These are phyloP conservation scores for Torrubiella hemipterigena DNA, from an alignment of 2,329 filamentous ascomycete genomes.

Conservation along the genomic window DNA sequence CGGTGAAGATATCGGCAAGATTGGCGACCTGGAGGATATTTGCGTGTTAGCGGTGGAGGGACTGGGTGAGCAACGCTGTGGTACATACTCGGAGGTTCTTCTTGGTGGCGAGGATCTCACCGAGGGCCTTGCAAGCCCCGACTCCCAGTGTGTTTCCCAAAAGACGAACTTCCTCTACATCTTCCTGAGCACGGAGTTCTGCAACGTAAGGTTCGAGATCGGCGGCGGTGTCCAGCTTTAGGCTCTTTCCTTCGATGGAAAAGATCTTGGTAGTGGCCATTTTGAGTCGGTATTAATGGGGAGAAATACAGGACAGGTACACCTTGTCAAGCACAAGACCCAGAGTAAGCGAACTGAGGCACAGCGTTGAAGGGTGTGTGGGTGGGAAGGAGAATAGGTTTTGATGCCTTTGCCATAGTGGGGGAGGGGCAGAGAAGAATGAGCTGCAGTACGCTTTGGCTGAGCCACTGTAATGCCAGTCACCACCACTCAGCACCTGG, in stretches of 20 bases:
- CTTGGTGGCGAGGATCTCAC: conserved; percentile 73
- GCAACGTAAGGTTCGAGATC: conserved; percentile 80
- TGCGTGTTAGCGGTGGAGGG: background rate
- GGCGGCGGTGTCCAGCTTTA: conserved; percentile 82
- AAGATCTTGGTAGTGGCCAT: conserved; percentile 59
- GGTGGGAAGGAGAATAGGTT: background rate
- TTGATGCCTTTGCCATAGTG: conserved; percentile 3
- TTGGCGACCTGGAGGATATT: conserved; percentile 52
- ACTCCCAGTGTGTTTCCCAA: conserved; percentile 89
- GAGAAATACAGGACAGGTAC: too few relatives aligned
- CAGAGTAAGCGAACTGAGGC: too few relatives aligned
- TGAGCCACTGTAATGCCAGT: conserved; percentile 3
- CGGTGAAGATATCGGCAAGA: conserved; percentile 95
- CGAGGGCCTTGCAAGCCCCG: conserved; percentile 74
- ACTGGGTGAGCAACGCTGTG: background rate
- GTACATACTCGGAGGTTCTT: conserved; percentile 58
- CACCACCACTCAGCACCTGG: too few relatives aligned
- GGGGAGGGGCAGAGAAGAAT: conserved; percentile 6
- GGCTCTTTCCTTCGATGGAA: conserved; percentile 79
- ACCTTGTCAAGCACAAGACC: too few relatives aligned
- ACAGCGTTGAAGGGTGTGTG: background rate
- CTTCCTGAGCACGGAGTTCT: conserved; percentile 57
- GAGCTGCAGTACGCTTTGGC: conserved; percentile 1
- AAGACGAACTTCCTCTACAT: conserved; percentile 76
- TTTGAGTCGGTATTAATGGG: too few relatives aligned